Percentiles rank a stretch among this genome's conserved stretches.
phyloP scores from a whole-genome alignment of 495 filamentous ascomycete species.

The Lichenothelia convexa region DNA sequence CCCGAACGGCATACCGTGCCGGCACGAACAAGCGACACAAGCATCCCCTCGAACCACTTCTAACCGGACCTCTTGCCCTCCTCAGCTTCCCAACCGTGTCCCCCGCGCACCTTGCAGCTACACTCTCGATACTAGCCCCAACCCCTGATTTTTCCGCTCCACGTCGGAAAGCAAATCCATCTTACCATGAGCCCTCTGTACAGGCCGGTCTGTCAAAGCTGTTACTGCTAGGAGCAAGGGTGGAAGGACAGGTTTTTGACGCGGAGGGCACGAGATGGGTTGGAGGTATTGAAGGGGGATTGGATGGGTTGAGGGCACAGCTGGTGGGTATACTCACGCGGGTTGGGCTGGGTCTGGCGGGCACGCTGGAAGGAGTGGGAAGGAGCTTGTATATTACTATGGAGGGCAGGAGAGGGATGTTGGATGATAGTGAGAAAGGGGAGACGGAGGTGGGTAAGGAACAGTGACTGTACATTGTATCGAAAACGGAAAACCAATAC shows the following conservation, averaged over 20 bases:
- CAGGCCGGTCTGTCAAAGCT: slow-evolving; percentile 74
- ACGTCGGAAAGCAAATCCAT: slow-evolving; percentile 50
- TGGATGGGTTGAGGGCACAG: slow-evolving; percentile 67
- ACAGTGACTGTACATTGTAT: no score
- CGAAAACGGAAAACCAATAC: no score
- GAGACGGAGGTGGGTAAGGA: slow-evolving; percentile 2
- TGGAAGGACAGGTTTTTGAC: slow-evolving; percentile 72
- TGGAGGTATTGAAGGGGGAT: slow-evolving; percentile 60
- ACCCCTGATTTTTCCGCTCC: slow-evolving; percentile 59
- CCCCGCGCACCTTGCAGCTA: slow-evolving; percentile 62
- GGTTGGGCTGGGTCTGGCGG: slow-evolving; percentile 54
- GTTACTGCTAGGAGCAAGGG: slow-evolving; percentile 64
- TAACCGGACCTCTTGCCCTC: slow-evolving; percentile 62
- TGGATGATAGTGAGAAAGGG: slow-evolving; percentile 54
- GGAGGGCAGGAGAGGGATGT: slow-evolving; percentile 53
- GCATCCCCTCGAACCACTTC: slow-evolving; percentile 49
- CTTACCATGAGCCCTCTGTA: slow-evolving; percentile 56
- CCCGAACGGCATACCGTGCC: slow-evolving; percentile 43
- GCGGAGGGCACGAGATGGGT: slow-evolving; percentile 63
- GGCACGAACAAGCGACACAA: slow-evolving; percentile 33
- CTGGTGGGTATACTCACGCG: slow-evolving; percentile 60
- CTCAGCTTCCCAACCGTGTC: slow-evolving; percentile 69
- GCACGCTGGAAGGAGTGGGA: slow-evolving; percentile 51
- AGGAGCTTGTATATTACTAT: slow-evolving; percentile 70
- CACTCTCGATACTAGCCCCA: slow-evolving; percentile 56